Base-by-base conservation (phyloP, 1,284 basidiomycete genomes). In the Rhodotorula mucilaginosa region DNA sequence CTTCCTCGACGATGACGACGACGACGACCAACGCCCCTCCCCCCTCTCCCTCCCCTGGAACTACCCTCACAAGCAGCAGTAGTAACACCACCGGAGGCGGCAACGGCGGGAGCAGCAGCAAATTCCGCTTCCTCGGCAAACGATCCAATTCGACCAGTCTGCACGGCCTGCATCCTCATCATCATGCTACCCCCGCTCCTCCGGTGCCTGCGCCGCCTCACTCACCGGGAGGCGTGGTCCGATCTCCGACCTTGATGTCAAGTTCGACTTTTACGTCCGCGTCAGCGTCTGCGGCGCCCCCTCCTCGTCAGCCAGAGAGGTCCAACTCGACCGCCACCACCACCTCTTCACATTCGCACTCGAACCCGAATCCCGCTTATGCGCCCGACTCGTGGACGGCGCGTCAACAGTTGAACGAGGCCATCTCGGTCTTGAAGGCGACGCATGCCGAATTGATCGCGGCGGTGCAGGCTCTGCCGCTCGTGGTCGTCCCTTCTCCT, bases 121-220 rank as follows among this genome's bases (percentile, higher is more conserved):
- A 68, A 56, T 64, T 72, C 54, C 56, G 70, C 18, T 72, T 72
- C 61, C 63, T 72, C 59, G 70, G 70, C 48, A 72, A 72, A 54
- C 63, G 70, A 3, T 72, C 70, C 0, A 68, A 72, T 56, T 65
- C 63, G 44, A 65, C 66, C 10, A 54, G 48, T 15, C 64, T 51
- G 18, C 57, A 57, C 26, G 26, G 26, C 10, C 56, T 29, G 5
- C 54, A 26, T 26, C n/a, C n/a, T 21, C 54, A 52, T 10, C 64
- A 39, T 12, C 21, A 21, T 16, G 49, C 52, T 23, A n/a, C 39
- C 15, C 63, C 39, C 61, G 60, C 13, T 48, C 70, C 2, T 71
- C 65, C 4, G 46, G 44, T 61, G 5, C n/a, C 52, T 0, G 62
- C 49, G 18, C 10, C 58, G 34, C 34, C 34, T 34, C 34, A 34